phyloP scores from a whole-genome alignment of 345 rosid species.

The Iberis pinnata region DNA sequence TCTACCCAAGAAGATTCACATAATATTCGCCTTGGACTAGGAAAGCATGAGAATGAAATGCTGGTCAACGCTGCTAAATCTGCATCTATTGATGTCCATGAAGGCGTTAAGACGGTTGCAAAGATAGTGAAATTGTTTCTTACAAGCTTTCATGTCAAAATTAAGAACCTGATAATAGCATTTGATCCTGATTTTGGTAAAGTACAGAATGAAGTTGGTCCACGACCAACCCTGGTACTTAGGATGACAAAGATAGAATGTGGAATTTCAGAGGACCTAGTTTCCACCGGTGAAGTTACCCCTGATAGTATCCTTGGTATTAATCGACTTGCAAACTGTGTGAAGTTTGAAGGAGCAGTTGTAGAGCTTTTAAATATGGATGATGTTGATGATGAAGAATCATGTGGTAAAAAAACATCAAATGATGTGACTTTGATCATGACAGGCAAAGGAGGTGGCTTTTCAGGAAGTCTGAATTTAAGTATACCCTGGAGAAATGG shows the following conservation, averaged over 20 bases:
- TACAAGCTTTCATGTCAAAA: slow-evolving; percentile 65
- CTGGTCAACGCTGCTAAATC: slow-evolving; percentile 32
- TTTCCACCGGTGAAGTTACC: slow-evolving; percentile 27
- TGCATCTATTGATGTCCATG: slow-evolving; percentile 62
- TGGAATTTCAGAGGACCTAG: slow-evolving; percentile 64
- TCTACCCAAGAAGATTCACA: slow-evolving; percentile 30
- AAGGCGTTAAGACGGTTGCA: slow-evolving; percentile 94
- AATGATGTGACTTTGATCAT: slow-evolving; percentile 44
- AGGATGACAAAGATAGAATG: slow-evolving; percentile 63
- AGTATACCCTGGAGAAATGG: slow-evolving; percentile 97
- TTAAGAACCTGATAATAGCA: slow-evolving; percentile 69
- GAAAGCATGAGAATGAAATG: slow-evolving; percentile 37
- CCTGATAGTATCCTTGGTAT: slow-evolving; percentile 59
- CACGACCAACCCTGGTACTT: slow-evolving; percentile 48
- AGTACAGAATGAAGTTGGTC: slow-evolving; percentile 28
- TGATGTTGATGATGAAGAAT: slow-evolving; percentile 29
- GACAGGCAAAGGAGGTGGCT: slow-evolving; percentile 58
- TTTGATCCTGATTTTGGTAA: slow-evolving; percentile 51
- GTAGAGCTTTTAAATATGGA: slow-evolving; percentile 66
- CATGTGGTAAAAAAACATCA: slow-evolving; percentile 25
- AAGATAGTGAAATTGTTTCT: slow-evolving; percentile 91
- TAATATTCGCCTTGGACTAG: slow-evolving; percentile 25
- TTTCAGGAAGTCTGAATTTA: slow-evolving; percentile 73
- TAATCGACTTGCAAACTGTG: slow-evolving; percentile 58
- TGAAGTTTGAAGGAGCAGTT: slow-evolving; percentile 69